Evolutionary conservation across 208 protist genomes (phyloP).

Genomic region (Crithidia fasciculata): DNA sequence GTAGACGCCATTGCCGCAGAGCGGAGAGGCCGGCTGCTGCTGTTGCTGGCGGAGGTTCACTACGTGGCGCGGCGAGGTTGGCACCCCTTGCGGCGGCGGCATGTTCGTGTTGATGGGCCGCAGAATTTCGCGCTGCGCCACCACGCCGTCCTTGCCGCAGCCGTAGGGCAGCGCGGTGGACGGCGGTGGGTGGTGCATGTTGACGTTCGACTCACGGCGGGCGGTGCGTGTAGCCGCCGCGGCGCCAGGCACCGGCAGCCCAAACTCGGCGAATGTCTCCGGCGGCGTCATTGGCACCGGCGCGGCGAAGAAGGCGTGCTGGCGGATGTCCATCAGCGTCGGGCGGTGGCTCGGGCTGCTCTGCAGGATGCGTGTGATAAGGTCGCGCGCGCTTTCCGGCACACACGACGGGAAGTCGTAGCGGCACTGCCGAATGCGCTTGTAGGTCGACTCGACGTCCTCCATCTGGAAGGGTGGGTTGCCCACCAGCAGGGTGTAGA

Average conservation of each 20-base stretch:
- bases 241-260: constrained; percentile 34
- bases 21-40: constrained; percentile 3
- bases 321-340: constrained; percentile 86
- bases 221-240: constrained; percentile 10
- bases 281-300: constrained; percentile 57
- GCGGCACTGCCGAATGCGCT: constrained; percentile 90
- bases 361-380: constrained; percentile 94
- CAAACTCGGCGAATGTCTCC: constrained; percentile 53
- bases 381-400: constrained; percentile 75
- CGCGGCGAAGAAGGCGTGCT: constrained; percentile 90
- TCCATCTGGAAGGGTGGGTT: constrained; percentile 98
- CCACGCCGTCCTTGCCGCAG: constrained; percentile 15
- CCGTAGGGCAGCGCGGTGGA: constrained; percentile 5
- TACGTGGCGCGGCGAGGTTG: constrained; percentile 29
- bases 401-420: constrained; percentile 93
- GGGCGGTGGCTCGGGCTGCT: constrained; percentile 81
- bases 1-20: constrained; percentile 12
- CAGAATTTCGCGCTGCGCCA: constrained; percentile 52
- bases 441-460: constrained; percentile 97
- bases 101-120: constrained; percentile 57
- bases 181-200: constrained; percentile 28
- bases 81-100: constrained; percentile 22
- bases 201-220: constrained; percentile 17
- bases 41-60: constrained; percentile 14
- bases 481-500: constrained; percentile 98